Evolutionary conservation across 345 rosid genomes (phyloP).

Genomic region (Populus euphratica): DNA sequence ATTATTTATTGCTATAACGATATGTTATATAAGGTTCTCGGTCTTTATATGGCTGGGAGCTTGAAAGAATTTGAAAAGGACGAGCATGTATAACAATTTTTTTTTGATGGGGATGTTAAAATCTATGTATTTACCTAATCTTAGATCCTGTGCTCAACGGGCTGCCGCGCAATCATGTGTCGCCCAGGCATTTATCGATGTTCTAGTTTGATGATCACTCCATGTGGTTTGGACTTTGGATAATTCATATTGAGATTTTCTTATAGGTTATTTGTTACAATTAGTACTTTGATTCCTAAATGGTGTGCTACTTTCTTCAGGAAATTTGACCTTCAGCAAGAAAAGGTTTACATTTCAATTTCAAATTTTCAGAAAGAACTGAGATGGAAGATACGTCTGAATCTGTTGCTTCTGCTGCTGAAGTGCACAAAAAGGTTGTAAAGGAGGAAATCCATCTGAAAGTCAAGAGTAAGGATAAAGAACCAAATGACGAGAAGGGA

Average conservation of each 20-base stretch:
- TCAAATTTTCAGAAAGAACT: constrained; percentile 2
- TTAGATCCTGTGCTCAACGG: background rate
- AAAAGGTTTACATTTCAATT: constrained; percentile 19
- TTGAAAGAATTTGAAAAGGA: background rate
- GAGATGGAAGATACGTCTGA: constrained; percentile 35
- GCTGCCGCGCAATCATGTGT: background rate
- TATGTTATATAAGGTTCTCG: background rate
- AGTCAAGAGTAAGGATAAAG: constrained; percentile 45
- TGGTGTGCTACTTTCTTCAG: constrained; percentile 4
- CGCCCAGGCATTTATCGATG: background rate
- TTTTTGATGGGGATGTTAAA: background rate
- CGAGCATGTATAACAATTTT: background rate
- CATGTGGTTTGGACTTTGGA: background rate
- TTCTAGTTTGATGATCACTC: background rate
- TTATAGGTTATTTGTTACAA: background rate
- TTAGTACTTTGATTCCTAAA: background rate
- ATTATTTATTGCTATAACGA: too few species aligned
- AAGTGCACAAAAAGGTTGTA: constrained; percentile 34
- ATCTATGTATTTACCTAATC: background rate
- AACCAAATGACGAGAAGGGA: constrained; percentile 26
- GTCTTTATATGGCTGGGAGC: background rate
- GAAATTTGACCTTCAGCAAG: constrained; percentile 16
- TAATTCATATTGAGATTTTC: background rate
- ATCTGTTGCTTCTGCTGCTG: constrained; percentile 19
- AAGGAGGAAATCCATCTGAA: constrained; percentile 54